Base-by-base conservation (phyloP, 1,284 basidiomycete species). In the Tremellales sp. region DNA sequence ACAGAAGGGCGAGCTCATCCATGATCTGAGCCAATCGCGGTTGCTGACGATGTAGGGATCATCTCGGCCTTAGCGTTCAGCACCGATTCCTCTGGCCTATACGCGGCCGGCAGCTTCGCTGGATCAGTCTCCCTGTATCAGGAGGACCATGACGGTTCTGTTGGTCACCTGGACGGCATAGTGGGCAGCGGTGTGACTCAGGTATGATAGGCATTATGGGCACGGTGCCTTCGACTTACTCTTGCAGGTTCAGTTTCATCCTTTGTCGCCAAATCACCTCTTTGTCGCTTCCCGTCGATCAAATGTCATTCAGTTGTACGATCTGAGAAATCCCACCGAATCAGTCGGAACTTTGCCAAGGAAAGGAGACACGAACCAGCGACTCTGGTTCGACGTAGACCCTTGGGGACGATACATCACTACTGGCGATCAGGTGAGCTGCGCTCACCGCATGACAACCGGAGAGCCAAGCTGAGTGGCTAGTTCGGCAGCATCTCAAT, bases 51-150 rank as follows among this genome's bases (percentile, higher is more conserved):
- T 13, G 7, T 51, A 91, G 89, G 90, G 0, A 86, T 94, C 51
- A 80, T 94, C 45, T 90, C 90, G 3, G 76, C 89, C 0, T 73
- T 94, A 1, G 82, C 87, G 0, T 90, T 93, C 66, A 83, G 81
- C 22, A 79, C 83, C 0, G 81, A 84, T 57, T 78, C 78, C n/a
- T 78, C 80, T 0, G 83, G 83, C 1, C 75, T 84, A 5, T 89
- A 83, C 57, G 90, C 88, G 0, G 89, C 88, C 2, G 77, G 81
- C 0, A 75, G 76, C 0, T 77, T 73, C 49, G 70, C 75, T 0
- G 80, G 82, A 11, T 86, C 87, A 31, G 82, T 93, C 15, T 83
- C 82, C 0, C 65, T 94, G 21, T 93, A 88, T 75, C 81, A 79
- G 27, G 85, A 89, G 60, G 76, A 77, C 29, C 75, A 77, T 0